Base-by-base conservation (phyloP, 345 rosid species). In the Rhizophora mangle region DNA sequence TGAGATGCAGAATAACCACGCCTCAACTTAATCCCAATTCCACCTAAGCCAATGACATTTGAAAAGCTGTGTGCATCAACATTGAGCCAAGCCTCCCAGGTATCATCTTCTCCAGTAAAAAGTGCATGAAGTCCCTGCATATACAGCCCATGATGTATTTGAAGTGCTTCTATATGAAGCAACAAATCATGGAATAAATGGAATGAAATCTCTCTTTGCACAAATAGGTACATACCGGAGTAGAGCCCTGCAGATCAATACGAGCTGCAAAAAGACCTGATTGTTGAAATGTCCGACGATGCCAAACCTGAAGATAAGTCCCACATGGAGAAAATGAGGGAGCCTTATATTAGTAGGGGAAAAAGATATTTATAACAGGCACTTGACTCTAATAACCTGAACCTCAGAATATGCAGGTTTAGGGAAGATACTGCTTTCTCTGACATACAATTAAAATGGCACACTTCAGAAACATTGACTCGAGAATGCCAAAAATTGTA, bases 251-350 rank as follows among this genome's bases (percentile, higher is more conserved):
- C 82, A 92, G 69, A 76, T 92, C 96, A 68, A 92, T 77, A 64
- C 99, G 96, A 77, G 99, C 96, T 47, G 99, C 99, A 95, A 88
- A 92, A 61, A 88, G 88, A 18, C 98, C 98, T 1, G 98, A 92
- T 32, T 85, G 97, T 74, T 92, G 94, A 81, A 95, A 95, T 54
- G 88, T 87, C 80, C 98, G 90, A 67, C 98, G 81, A 64, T 74
- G 99, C 99, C 99, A 95, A 81, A 95, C 96, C 99, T 95, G 72
- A 62, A 73, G 64, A 79, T 30, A 71, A 77, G 34, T 55, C 56
- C 62, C 72, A 68, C 39, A 31, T 60, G 37, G 59, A 36, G 63
- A 60, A 31, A 34, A 62, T 4, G 30, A 49, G 22, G 32, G 29
- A 62, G 30, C 52, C 16, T 30, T 21, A n/a, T 53, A 4, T 10